phyloP scores from a whole-genome alignment of 2,329 filamentous ascomycete genomes.

The Penicillium sp. region DNA sequence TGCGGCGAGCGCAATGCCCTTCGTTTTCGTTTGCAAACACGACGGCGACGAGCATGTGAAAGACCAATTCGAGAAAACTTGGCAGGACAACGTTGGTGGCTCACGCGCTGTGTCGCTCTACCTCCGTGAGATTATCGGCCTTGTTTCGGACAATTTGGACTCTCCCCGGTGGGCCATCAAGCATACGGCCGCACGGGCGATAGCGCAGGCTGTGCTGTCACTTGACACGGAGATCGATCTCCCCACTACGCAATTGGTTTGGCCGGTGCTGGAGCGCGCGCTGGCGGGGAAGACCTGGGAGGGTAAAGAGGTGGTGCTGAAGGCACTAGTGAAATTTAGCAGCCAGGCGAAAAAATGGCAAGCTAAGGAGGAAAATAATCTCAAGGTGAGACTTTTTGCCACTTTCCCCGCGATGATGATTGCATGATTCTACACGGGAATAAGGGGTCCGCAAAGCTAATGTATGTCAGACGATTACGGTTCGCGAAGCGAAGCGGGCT shows the following conservation, averaged over 20 bases:
- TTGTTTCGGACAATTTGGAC: slow-evolving; percentile 70
- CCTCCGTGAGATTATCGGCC: slow-evolving; percentile 73
- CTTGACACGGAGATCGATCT: slow-evolving; percentile 61
- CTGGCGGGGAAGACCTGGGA: slow-evolving; percentile 88
- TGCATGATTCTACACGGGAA: background rate
- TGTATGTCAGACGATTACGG: slow-evolving; percentile 59
- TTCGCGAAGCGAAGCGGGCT: slow-evolving; percentile 88
- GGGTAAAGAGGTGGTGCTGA: slow-evolving; percentile 83
- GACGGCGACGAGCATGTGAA: slow-evolving; percentile 79
- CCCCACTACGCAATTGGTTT: slow-evolving; percentile 65
- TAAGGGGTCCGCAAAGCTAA: slow-evolving; percentile 6
- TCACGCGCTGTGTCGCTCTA: slow-evolving; percentile 80
- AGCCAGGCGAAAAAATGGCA: slow-evolving; percentile 61
- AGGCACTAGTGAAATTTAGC: slow-evolving; percentile 77
- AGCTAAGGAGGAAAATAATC: slow-evolving; percentile 60
- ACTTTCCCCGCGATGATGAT: slow-evolving; percentile 1
- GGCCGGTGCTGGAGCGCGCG: slow-evolving; percentile 81
- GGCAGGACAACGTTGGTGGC: slow-evolving; percentile 88
- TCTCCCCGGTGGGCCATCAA: slow-evolving; percentile 88
- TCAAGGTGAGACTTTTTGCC: slow-evolving; percentile 63
- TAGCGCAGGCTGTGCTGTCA: slow-evolving; percentile 71
- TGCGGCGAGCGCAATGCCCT: slow-evolving; percentile 75
- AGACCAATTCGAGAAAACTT: slow-evolving; percentile 80
- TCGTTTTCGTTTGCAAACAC: slow-evolving; percentile 84
- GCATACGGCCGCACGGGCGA: slow-evolving; percentile 79